Conservation (phyloP, 805 yeast species). For the Groenewaldozyma salmanticensis region DNA sequence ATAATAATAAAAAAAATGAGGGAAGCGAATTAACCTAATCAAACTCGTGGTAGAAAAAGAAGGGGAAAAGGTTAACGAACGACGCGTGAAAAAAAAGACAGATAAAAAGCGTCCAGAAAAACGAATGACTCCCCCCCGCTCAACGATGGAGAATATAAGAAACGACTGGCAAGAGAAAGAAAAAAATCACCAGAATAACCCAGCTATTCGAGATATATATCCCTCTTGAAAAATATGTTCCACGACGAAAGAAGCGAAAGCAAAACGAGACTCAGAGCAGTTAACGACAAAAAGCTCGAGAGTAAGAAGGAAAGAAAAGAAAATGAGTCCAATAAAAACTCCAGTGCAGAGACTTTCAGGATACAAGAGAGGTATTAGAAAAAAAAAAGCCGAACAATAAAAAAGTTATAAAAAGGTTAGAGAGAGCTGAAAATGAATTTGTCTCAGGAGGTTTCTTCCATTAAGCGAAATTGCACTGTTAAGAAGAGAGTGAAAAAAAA, state of each 20-base stretch:
- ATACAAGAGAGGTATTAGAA: not conserved
- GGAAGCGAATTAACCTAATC: not conserved
- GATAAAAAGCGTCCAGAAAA: not conserved
- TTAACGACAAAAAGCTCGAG: slow-evolving; percentile 1
- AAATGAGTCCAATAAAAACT: slow-evolving; percentile 2
- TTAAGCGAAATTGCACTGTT: not conserved
- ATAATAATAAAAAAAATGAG: no score
- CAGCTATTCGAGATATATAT: no score
- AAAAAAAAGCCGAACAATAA: not conserved
- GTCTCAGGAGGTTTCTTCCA: no score
- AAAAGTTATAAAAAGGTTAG: slow-evolving; percentile 3
- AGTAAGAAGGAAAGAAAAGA: slow-evolving; percentile 3
- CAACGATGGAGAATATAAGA: slow-evolving; percentile 2
- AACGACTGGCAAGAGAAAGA: no score
- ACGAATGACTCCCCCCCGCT: not conserved
- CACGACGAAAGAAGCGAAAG: no score
- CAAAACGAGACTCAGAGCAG: no score
- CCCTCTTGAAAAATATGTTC: no score
- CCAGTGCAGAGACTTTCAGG: not conserved
- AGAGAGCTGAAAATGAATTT: slow-evolving; percentile 1
- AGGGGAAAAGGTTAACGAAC: slow-evolving; percentile 1
- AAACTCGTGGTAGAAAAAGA: not conserved
- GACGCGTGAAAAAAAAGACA: slow-evolving; percentile 1
- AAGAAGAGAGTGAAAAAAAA: not conserved
- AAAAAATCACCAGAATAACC: no score